Percentiles rank a stretch among this genome's conserved stretches.
phyloP scores from a whole-genome alignment of 2,329 filamentous ascomycete genomes.

The Beauveria scarabaeidicola region DNA sequence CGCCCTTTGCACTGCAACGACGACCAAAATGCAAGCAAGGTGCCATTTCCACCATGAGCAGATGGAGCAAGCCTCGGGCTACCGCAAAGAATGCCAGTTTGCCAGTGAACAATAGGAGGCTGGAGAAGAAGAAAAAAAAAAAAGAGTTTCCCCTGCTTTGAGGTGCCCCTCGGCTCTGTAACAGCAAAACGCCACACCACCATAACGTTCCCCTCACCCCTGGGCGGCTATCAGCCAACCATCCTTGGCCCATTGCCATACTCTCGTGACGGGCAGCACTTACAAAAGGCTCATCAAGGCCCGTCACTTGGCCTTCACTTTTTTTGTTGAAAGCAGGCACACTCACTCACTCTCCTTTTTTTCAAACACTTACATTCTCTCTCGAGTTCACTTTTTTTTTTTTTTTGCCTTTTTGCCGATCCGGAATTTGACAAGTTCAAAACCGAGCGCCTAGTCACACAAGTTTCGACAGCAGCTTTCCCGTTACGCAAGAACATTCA shows the following conservation, averaged over 20 bases:
- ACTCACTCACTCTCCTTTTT: not conserved
- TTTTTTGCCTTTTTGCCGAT: not conserved
- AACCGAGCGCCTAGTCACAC: not conserved
- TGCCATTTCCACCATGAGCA: not conserved
- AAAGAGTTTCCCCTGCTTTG: not conserved
- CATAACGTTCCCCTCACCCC: not conserved
- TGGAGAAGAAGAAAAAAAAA: not conserved
- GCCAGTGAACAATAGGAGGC: not conserved
- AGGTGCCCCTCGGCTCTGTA: not conserved
- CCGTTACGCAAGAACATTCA: not conserved
- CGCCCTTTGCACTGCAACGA: no score
- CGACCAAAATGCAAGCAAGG: not conserved
- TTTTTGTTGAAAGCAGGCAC: constrained; percentile 2
- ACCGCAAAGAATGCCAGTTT: no score
- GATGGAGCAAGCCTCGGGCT: not conserved
- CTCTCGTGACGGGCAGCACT: not conserved
- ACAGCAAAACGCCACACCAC: not conserved
- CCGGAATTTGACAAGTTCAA: not conserved
- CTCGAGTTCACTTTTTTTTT: no score
- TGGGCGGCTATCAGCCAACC: constrained; percentile 2
- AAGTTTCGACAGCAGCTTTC: not conserved
- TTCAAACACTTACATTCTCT: not conserved
- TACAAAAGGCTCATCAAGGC: constrained; percentile 1
- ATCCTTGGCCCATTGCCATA: not conserved
- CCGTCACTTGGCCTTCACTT: not conserved